These are phyloP conservation scores for Gracilaria gracilis DNA, from an alignment of 23 red algal genomes.

Conservation along the genomic window DNA sequence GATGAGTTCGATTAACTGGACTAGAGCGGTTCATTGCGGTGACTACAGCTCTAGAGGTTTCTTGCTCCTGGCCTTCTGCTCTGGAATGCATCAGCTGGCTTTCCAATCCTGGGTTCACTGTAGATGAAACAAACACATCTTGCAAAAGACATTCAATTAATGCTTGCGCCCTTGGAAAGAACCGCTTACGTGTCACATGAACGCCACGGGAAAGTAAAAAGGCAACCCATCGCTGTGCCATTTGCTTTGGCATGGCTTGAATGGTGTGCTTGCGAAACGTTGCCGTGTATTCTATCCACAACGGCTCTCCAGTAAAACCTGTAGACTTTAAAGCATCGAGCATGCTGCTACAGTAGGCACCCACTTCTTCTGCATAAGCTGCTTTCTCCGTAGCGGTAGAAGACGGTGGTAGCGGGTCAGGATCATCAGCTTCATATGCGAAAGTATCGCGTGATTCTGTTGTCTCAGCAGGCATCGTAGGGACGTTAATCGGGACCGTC, in stretches of 20 bases:
- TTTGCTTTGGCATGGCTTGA: slow-evolving; percentile 12
- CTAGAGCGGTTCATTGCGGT: too few relatives aligned
- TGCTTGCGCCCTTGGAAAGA: neutral
- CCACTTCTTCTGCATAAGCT: neutral
- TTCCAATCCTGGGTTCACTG: neutral
- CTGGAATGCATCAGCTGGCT: neutral
- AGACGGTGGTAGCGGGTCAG: neutral
- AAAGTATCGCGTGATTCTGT: neutral
- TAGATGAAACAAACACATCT: neutral
- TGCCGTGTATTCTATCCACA: slow-evolving; percentile 16
- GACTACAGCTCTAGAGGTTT: neutral
- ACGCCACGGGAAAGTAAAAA: neutral
- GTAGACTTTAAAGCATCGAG: slow-evolving; percentile 3
- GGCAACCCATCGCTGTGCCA: slow-evolving; percentile 8
- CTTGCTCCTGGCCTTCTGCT: neutral
- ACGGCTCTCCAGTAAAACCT: neutral
- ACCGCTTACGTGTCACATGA: neutral
- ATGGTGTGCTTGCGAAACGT: slow-evolving; percentile 22
- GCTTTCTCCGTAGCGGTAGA: neutral
- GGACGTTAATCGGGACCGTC: too few relatives aligned
- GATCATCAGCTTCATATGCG: slow-evolving; percentile 18
- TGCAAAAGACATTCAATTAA: slow-evolving; percentile 12
- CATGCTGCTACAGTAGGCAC: neutral
- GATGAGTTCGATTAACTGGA: too few relatives aligned
- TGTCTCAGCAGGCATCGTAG: too few relatives aligned